Evolutionary conservation across 2,329 filamentous ascomycete genomes (phyloP), one percentile per base, ranked within the genome.

Genomic region (Macrophomina phaseolina): DNA sequence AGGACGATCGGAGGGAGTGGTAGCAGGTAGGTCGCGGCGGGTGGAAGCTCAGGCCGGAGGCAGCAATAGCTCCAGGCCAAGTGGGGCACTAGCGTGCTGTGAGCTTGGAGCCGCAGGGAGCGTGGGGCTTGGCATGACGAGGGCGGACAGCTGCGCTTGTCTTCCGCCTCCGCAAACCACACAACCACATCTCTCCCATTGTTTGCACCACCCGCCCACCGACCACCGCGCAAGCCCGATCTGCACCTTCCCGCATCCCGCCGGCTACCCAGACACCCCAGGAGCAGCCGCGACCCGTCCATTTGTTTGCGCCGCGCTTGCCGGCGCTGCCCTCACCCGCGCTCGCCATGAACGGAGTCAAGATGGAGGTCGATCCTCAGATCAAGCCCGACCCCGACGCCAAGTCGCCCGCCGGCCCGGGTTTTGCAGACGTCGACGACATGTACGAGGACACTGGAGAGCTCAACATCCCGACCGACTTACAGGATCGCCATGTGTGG

Each of bases 371-470:
- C 42, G 78, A 77, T 36, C 69, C 73, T 51, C 75, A 75, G 71
- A 75, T 76, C 72, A 78, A 78, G 66, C 70, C 72, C 16, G 76
- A 79, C 60, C 72, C 72, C 23, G 70, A 71, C n/a, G 71, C 71
- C 55, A 60, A 64, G 16, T 58, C 65, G 18, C 73, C 73, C 14
- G 69, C 70, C 18, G 71, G 70, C 49, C 70, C 73, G 53, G 74
- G 75, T 53, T 76, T 76, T 69, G 74, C 78, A 72, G 78, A 79
- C 67, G 69, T 72, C 40, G 78, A 80, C 52, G 78, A 80, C 56
- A 77, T 79, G 67, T 80, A 79, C 70, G 80, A 82, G 66, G 80
- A 81, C 62, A 80, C 78, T 4, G 80, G 80, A 66, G 80, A 81
- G 70, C 77, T 81, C 67, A 71, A 71, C 28, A 72, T 80, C 49